Evolutionary conservation across 129 eudicot species (phyloP), one percentile per base, ranked within the genome.

Genomic region (Glebionis coronaria): DNA sequence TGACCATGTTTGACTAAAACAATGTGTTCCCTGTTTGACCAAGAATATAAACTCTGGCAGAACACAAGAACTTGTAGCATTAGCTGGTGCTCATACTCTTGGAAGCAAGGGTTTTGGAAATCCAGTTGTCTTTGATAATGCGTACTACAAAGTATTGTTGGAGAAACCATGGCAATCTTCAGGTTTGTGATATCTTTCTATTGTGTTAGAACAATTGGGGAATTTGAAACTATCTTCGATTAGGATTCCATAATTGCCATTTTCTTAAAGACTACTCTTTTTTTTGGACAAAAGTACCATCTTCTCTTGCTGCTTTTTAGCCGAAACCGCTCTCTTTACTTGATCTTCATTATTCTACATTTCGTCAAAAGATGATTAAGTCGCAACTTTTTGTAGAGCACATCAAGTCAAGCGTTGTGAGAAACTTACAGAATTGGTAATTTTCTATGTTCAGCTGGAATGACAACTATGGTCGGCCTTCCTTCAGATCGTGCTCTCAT

Each of bases 21-120:
- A 15, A 63, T 64, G 16, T 19, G 15, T 63, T 44, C 47, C 35
- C 44, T 35, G 9, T 3, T 51, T 15, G 10, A 42, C n/a, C 8
- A 25, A 38, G 18, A 9, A 42, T 79, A 35, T 35, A 7, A 62
- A 55, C 54, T 46, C 31, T 78, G 44, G 64, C 80, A 89, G 99
- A 40, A 76, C 93, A 63, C 97, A 84, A 77, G 95, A 93, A 72
- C 99, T 93, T 65, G 83, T 93, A 66, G 97, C 99, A 44, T 64
- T 93, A 57, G 89, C 99, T 44, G 97, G 97, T 73, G 99, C 99
- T 44, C 99, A 89, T 82, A 93, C 99, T 49, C 87, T 93, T 63
- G 99, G 99, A 74, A 80, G 84, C 79, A 93, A 93, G 79, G 99
- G 99, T 56, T 93, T 93, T 82, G 99, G 97, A 78, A 85, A 67